phyloP scores from a whole-genome alignment of 2,329 filamentous ascomycete genomes.

The Pseudocercospora ulei region DNA sequence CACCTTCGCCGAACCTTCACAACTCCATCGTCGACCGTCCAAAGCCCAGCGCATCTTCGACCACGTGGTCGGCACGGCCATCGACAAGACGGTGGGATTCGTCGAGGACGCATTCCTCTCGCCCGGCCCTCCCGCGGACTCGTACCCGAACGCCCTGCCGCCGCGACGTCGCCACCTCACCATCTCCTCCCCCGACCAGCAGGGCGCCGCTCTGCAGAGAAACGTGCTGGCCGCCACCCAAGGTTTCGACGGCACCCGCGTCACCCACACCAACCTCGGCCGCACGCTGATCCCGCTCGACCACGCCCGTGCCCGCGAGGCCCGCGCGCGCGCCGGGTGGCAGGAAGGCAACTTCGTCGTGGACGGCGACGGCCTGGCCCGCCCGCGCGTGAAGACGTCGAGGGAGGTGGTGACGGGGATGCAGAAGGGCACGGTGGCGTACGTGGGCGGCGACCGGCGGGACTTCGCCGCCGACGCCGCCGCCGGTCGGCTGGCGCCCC shows the following conservation, averaged over 20 bases:
- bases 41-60: background rate
- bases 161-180: constrained; percentile 1
- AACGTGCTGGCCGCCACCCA: background rate
- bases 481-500: background rate
- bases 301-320: background rate
- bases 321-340: background rate
- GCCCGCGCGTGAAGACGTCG: background rate
- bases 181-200: background rate
- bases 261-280: background rate
- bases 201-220: background rate
- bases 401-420: background rate
- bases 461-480: background rate
- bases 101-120: background rate
- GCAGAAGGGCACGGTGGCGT: background rate
- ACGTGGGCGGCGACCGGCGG: background rate
- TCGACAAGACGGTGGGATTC: background rate
- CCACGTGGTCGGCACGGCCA: background rate
- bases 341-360: background rate
- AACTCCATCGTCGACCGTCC: background rate
- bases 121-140: background rate
- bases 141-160: background rate
- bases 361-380: background rate
- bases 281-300: background rate
- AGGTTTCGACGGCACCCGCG: too few species aligned
- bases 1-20: background rate